These are phyloP conservation scores for Diaporthe citriasiana DNA, from an alignment of 2,329 filamentous ascomycete species.

Conservation along the genomic window DNA sequence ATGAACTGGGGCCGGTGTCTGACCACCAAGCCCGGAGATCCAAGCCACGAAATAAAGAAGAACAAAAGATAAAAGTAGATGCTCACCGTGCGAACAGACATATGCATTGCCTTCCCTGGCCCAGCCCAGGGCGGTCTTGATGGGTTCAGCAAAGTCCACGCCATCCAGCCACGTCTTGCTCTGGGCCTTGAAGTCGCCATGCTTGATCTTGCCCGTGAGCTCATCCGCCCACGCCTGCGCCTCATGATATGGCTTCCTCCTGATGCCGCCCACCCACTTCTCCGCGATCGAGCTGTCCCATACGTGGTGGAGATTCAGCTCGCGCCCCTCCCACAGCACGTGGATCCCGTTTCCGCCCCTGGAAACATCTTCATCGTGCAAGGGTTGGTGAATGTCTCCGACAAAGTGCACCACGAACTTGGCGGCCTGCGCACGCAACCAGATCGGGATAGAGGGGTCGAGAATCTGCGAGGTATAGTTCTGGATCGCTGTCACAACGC, in stretches of 20 bases:
- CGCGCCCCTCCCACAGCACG: conserved; percentile 70
- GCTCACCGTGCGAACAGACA: conserved; percentile 73
- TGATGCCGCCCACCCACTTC: conserved; percentile 70
- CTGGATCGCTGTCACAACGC: conserved; percentile 71
- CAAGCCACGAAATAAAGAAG: not conserved
- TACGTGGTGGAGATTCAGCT: conserved; percentile 78
- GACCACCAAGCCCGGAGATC: conserved; percentile 1
- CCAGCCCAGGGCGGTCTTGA: conserved; percentile 72
- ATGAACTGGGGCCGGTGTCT: not conserved
- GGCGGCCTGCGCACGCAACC: conserved; percentile 69
- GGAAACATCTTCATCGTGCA: conserved; percentile 75
- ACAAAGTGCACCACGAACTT: conserved; percentile 79
- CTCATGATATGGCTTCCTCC: conserved; percentile 63
- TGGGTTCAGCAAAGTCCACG: conserved; percentile 67
- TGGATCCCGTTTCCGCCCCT: conserved; percentile 78
- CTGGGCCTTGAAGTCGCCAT: conserved; percentile 66
- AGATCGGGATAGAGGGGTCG: conserved; percentile 59
- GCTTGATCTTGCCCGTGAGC: conserved; percentile 67
- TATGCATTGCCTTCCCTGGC: conserved; percentile 73
- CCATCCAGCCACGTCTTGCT: conserved; percentile 69
- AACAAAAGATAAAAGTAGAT: conserved; percentile 23
- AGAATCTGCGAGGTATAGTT: conserved; percentile 72
- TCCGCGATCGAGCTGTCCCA: conserved; percentile 81
- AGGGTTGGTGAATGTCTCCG: conserved; percentile 78
- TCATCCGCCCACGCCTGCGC: conserved; percentile 70